Percentiles rank a stretch among this genome's conserved stretches.
These are phyloP conservation scores for Auriscalpium microsporum DNA, from an alignment of 768 basidiomycete genomes.

Conservation along the genomic window DNA sequence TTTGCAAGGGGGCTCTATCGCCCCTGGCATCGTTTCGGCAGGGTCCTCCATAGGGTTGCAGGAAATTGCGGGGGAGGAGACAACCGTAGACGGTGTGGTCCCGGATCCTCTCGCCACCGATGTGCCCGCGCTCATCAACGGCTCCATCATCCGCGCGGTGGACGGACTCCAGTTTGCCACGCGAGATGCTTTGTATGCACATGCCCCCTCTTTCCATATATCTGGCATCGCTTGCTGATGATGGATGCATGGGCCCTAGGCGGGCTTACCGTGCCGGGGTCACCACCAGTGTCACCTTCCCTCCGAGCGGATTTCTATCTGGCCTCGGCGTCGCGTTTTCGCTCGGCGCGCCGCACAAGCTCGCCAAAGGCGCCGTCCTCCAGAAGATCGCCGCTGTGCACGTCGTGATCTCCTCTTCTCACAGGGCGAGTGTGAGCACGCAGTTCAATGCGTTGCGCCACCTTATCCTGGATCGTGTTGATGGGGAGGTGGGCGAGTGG, in stretches of 20 bases:
- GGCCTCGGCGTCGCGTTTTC: constrained; percentile 39
- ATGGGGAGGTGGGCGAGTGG: constrained; percentile 23
- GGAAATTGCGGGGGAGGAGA: constrained; percentile 58
- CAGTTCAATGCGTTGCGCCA: constrained; percentile 65
- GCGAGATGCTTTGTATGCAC: constrained; percentile 62
- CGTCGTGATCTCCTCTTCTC: constrained; percentile 27
- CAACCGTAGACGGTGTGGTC: constrained; percentile 60
- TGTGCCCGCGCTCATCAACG: constrained; percentile 45
- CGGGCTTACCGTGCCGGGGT: constrained; percentile 54
- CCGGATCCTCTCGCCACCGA: constrained; percentile 43
- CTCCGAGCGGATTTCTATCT: constrained; percentile 22
- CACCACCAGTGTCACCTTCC: constrained; percentile 27
- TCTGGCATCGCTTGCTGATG: too few relatives aligned
- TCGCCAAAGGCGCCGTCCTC: constrained; percentile 34
- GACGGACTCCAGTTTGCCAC: constrained; percentile 69
- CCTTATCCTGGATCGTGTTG: constrained; percentile 40
- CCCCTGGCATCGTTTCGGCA: constrained; percentile 62
- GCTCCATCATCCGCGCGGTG: constrained; percentile 49
- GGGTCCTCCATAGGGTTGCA: constrained; percentile 65
- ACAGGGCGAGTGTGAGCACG: constrained; percentile 54
- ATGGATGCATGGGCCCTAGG: constrained; percentile 24
- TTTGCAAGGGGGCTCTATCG: constrained; percentile 61
- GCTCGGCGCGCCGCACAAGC: constrained; percentile 30
- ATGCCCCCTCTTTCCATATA: background rate
- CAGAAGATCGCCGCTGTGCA: constrained; percentile 39